Percentiles rank a stretch among this genome's conserved stretches.
These are phyloP conservation scores for Tephrocybe sp. DNA, from an alignment of 768 basidiomycete species.

Conservation along the genomic window DNA sequence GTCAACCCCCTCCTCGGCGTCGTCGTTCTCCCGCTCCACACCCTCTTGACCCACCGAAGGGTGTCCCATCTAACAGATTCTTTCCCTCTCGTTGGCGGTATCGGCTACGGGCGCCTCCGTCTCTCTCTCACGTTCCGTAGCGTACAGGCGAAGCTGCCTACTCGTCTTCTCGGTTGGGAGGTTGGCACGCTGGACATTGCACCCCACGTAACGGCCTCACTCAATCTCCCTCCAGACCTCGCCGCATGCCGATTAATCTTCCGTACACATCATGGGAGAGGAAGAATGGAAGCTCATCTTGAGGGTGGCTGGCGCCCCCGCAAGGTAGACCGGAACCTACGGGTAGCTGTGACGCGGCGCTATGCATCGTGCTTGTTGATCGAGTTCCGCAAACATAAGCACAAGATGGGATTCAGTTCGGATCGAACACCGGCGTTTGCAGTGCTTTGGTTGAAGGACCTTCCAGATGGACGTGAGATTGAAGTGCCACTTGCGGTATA, in stretches of 20 bases:
- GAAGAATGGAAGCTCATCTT: constrained; percentile 30
- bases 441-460: constrained; percentile 42
- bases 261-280: constrained; percentile 35
- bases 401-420: constrained; percentile 22
- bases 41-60: constrained; percentile 38
- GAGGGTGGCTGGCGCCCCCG: constrained; percentile 34
- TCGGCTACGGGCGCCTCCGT: constrained; percentile 63
- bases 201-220: constrained; percentile 27
- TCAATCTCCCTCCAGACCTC: constrained; percentile 32
- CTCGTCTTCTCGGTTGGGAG: constrained; percentile 62
- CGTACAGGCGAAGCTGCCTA: constrained; percentile 57
- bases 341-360: constrained; percentile 38
- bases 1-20: constrained; percentile 69
- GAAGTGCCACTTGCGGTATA: constrained; percentile 25
- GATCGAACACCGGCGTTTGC: constrained; percentile 36
- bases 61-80: constrained; percentile 55
- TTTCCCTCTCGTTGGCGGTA: constrained; percentile 66
- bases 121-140: constrained; percentile 68
- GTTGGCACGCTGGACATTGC: constrained; percentile 61
- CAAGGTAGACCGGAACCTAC: constrained; percentile 23
- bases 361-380: constrained; percentile 39
- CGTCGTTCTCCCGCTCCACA: constrained; percentile 48
- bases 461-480: constrained; percentile 34
- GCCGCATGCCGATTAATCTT: constrained; percentile 38
- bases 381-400: constrained; percentile 31